These are phyloP conservation scores for Cercospora nicotianae DNA, from an alignment of 2,329 filamentous ascomycete species.

Conservation along the genomic window DNA sequence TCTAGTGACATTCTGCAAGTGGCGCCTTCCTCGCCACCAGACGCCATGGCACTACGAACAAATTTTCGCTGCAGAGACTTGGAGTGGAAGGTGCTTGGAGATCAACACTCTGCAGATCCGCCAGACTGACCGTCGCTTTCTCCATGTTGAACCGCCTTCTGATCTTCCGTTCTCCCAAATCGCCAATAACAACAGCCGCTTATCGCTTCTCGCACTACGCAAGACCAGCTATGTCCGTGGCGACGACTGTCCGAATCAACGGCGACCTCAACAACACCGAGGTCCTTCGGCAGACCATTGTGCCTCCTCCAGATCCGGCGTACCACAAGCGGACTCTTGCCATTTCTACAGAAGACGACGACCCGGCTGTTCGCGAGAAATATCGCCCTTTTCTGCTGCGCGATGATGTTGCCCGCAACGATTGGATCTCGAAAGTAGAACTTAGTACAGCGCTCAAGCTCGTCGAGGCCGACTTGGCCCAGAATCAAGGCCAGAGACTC, in stretches of 20 bases:
- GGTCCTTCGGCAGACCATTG: conserved; percentile 22
- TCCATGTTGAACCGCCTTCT: not conserved
- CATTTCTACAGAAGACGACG: conserved; percentile 38
- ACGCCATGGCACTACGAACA: not conserved
- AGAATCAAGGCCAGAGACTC: conserved; percentile 44
- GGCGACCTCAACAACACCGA: conserved; percentile 34
- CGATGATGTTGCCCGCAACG: conserved; percentile 40
- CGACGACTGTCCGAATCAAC: not conserved
- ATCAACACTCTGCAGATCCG: not conserved
- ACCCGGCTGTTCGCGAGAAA: not conserved
- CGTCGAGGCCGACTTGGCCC: conserved; percentile 50
- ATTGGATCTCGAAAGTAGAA: conserved; percentile 61
- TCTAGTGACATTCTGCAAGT: not conserved
- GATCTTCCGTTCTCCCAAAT: not conserved
- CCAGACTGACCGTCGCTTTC: not conserved
- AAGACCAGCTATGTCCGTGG: not conserved
- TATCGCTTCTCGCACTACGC: not conserved
- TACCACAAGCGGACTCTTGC: conserved; percentile 42
- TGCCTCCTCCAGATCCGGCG: conserved; percentile 19
- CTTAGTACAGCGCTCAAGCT: conserved; percentile 55
- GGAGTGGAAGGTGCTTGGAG: not conserved
- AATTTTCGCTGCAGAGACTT: not conserved
- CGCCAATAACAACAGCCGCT: not conserved
- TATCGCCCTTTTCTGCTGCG: conserved; percentile 56
- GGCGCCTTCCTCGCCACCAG: not conserved